Conservation (phyloP, 768 basidiomycete species). For the Trametes cubensis region DNA sequence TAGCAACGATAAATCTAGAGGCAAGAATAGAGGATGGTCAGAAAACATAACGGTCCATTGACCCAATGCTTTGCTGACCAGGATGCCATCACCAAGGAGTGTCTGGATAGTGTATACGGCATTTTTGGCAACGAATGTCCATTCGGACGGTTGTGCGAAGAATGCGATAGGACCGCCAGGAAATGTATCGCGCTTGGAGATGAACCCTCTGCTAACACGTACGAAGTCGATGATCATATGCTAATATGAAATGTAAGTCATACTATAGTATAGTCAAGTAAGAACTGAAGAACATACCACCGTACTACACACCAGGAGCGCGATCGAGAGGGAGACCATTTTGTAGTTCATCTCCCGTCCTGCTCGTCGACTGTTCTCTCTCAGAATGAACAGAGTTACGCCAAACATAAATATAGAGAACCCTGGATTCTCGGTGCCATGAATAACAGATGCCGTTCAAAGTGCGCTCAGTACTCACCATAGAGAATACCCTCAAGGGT, state of each 20-base stretch:
- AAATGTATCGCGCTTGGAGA: conserved; percentile 23
- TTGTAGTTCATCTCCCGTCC: not conserved
- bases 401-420: conserved; percentile 42
- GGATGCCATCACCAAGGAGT: conserved; percentile 34
- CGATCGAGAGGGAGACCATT: conserved; percentile 28
- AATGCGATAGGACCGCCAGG: conserved; percentile 27
- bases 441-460: too few relatives aligned
- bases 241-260: not conserved
- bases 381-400: conserved; percentile 34
- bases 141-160: conserved; percentile 33
- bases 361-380: not conserved
- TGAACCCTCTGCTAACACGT: conserved; percentile 26
- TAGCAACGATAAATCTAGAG: conserved; percentile 32
- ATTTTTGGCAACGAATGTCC: conserved; percentile 35
- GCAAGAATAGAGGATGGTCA: not conserved
- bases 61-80: conserved; percentile 23
- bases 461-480: conserved; percentile 17
- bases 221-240: not conserved
- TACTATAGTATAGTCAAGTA: too few relatives aligned
- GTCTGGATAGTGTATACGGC: conserved; percentile 32
- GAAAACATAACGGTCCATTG: too few relatives aligned
- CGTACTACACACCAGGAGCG: conserved; percentile 36
- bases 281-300: conserved; percentile 23
- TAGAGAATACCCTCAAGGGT: conserved; percentile 33
- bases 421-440: conserved; percentile 25